Percentiles rank a stretch among this genome's conserved stretches.
Evolutionary conservation across 148 eudicot species (phyloP).

Genomic region (Camellia japonica): DNA sequence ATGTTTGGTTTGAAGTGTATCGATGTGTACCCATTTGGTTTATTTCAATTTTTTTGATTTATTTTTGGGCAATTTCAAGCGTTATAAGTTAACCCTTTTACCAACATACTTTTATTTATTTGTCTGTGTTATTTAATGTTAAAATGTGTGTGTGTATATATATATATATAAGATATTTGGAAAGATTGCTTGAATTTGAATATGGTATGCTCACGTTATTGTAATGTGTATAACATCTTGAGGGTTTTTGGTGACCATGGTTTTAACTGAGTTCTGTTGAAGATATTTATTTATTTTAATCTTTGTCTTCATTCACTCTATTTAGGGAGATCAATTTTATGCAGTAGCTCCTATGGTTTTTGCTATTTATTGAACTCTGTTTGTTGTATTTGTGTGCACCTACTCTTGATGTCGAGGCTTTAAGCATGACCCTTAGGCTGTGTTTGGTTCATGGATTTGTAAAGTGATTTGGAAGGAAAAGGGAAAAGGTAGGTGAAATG

Average conservation of each 20-base stretch:
- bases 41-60: background rate
- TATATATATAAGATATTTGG: background rate
- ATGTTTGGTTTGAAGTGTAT: too few species aligned
- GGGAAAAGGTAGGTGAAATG: too few species aligned
- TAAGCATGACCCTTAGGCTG: too few species aligned
- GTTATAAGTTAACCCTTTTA: too few species aligned
- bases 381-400: background rate
- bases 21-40: too few species aligned
- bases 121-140: background rate
- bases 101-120: background rate
- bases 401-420: too few species aligned
- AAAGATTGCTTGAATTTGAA: background rate
- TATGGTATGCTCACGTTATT: background rate
- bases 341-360: background rate
- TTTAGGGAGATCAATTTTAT: background rate
- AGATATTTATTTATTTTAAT: background rate
- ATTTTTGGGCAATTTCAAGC: too few species aligned
- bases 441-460: too few species aligned
- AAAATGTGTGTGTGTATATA: background rate
- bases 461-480: too few species aligned
- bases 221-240: background rate
- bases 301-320: too few species aligned
- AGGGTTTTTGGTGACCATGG: background rate
- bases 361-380: background rate
- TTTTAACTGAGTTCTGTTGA: background rate